These are phyloP conservation scores for Dentipellis sp. DNA, from an alignment of 768 basidiomycete species.

Conservation along the genomic window DNA sequence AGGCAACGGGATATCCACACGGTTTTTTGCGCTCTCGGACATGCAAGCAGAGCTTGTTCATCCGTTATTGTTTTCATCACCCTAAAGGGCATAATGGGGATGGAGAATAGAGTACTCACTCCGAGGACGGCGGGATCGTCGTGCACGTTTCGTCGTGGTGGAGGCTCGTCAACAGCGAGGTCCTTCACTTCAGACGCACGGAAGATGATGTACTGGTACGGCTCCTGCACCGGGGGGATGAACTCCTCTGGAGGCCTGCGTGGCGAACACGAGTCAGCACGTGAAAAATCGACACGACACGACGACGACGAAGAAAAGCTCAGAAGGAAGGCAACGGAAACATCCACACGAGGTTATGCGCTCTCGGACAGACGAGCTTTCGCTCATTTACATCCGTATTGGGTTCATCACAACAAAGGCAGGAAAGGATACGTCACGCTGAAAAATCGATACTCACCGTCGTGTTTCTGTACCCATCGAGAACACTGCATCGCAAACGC, in stretches of 20 bases:
- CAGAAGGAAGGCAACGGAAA: conserved; percentile 63
- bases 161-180: conserved; percentile 70
- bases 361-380: conserved; percentile 29
- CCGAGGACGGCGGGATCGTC: conserved; percentile 82
- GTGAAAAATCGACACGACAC: conserved; percentile 24
- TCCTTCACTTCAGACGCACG: conserved; percentile 87
- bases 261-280: neutral
- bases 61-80: conserved; percentile 37
- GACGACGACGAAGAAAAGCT: conserved; percentile 15
- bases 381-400: conserved; percentile 31
- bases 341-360: conserved; percentile 44
- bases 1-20: conserved; percentile 55
- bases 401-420: conserved; percentile 24
- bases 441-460: conserved; percentile 38
- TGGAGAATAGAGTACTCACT: conserved; percentile 34
- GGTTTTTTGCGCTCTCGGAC: conserved; percentile 35
- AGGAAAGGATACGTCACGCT: neutral
- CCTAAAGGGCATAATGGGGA: conserved; percentile 3
- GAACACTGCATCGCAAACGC: conserved; percentile 35
- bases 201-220: conserved; percentile 87
- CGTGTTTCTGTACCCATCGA: conserved; percentile 87
- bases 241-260: conserved; percentile 63
- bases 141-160: conserved; percentile 50
- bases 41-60: conserved; percentile 28
- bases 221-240: conserved; percentile 75